Base-by-base conservation (phyloP, 257 asterid species). In the Mitragyna speciosa region DNA sequence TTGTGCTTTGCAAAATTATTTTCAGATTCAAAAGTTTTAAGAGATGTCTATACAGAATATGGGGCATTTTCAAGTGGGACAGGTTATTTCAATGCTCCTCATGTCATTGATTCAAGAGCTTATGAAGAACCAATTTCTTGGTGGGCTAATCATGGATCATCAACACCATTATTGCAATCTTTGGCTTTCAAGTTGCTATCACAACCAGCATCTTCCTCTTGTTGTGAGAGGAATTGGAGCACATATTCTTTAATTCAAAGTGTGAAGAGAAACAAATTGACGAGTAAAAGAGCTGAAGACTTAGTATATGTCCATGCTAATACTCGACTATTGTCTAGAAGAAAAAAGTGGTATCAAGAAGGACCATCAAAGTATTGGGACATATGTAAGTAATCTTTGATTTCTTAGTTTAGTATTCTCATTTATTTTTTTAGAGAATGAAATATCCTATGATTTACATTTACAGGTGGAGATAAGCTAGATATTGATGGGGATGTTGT, bases 171-270 rank as follows among this genome's bases (percentile, higher is more conserved):
- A 10, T 45, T 78, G 7, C 82, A 78, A 67, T 49, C 70, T 22
- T 19, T 67, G 2, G 43, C 75, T 0, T 69, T 78, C 15, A 69
- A 31, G 69, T 9, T 78, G 36, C 75, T 67, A 49, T 54, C 41
- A 2, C 76, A 69, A 5, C 82, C 28, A 1, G 1, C 70, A 9
- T 68, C 69, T 16, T 78, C 76, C 20, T 69, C 76, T 69, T 78
- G 69, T 52, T 68, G 82, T 26, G 56, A 78, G 43, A 2, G 54
- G 6, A 70, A 78, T 39, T 78, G 58, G 76, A 70, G 82, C 5
- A 54, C 48, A 16, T 78, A 78, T 43, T 78, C 76, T 2, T 14
- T 70, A 4, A 68, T 78, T 31, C 48, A 70, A 6, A 6, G 15
- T 22, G 28, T 69, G 9, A 78, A 54, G 20, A 48, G 82, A 17